These are phyloP conservation scores for Monosporascus sp. DNA, from an alignment of 2,329 filamentous ascomycete species.

Conservation along the genomic window DNA sequence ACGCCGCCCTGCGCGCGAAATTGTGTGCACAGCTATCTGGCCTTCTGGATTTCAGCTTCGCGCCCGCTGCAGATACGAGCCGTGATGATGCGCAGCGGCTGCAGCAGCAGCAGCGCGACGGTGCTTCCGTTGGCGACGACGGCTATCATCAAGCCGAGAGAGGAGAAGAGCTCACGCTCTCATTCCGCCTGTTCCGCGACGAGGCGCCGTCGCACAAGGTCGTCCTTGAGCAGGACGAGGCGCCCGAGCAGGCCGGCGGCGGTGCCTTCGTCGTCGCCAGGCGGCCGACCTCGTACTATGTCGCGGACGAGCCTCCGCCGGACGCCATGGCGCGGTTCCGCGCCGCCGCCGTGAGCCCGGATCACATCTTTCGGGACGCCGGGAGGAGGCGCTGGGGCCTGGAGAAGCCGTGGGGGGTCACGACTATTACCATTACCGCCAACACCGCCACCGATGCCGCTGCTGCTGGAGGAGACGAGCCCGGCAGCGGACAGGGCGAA, in stretches of 20 bases:
- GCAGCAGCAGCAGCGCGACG: constrained; percentile 7
- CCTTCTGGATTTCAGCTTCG: constrained; percentile 37
- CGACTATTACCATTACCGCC: constrained; percentile 33
- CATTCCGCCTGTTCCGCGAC: constrained; percentile 54
- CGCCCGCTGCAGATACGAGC: constrained; percentile 2
- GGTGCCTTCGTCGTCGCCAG: constrained; percentile 34
- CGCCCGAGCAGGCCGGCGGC: constrained; percentile 28
- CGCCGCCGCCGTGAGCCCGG: constrained; percentile 44
- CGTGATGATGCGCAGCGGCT: constrained; percentile 4
- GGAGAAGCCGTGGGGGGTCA: constrained; percentile 57
- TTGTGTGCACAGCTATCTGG: constrained; percentile 44
- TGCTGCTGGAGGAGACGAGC: too few relatives aligned
- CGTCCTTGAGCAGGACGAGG: constrained; percentile 39
- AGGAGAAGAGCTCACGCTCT: constrained; percentile 39
- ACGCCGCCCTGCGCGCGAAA: constrained; percentile 36
- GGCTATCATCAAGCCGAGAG: constrained; percentile 12
- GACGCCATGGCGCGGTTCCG: constrained; percentile 35
- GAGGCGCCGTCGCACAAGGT: constrained; percentile 43
- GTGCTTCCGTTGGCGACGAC: constrained; percentile 5
- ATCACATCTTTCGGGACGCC: constrained; percentile 44
- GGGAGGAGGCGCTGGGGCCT: constrained; percentile 47
- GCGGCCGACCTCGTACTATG: constrained; percentile 45
- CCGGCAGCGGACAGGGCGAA: too few relatives aligned
- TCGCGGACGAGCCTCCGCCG: constrained; percentile 34
- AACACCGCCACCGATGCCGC: constrained; percentile 9